A percentile compares a stretch with the other conserved stretches of the same genome.
These are phyloP conservation scores for Penicillium sp. DNA, from an alignment of 2,329 filamentous ascomycete species.

Conservation along the genomic window DNA sequence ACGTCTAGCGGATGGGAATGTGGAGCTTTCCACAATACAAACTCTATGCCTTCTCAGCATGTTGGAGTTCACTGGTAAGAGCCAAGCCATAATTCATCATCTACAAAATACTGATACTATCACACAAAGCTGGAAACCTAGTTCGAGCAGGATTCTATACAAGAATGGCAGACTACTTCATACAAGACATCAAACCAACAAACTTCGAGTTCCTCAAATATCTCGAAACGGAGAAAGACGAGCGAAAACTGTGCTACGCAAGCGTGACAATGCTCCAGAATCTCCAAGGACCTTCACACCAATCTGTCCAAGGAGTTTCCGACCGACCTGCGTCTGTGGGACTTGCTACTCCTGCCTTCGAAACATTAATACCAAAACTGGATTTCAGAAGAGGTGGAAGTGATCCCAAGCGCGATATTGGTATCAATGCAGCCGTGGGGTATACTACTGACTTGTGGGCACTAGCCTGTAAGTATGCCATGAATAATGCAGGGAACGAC, in stretches of 20 bases:
- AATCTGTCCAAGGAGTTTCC: not conserved
- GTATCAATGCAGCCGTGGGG: constrained; percentile 43
- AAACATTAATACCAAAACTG: constrained; percentile 2
- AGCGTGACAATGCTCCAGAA: constrained; percentile 39
- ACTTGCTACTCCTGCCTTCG: not conserved
- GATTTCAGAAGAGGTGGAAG: not conserved
- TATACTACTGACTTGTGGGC: constrained; percentile 48
- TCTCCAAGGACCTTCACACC: constrained; percentile 31
- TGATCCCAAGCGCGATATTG: constrained; percentile 23
- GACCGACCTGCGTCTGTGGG: constrained; percentile 8
- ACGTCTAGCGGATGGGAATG: constrained; percentile 26
- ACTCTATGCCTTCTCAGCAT: constrained; percentile 33
- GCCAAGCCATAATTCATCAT: not conserved
- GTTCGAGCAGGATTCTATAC: constrained; percentile 21
- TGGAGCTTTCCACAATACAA: constrained; percentile 37
- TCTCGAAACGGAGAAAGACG: constrained; percentile 22
- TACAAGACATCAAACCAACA: constrained; percentile 8
- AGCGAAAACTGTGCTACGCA: constrained; percentile 28
- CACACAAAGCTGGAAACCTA: constrained; percentile 14
- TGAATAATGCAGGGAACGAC: constrained; percentile 38
- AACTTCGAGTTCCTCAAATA: constrained; percentile 15
- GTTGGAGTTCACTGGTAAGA: constrained; percentile 32
- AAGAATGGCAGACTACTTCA: constrained; percentile 21
- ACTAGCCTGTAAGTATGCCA: constrained; percentile 46
- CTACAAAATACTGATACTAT: not conserved